phyloP scores from a whole-genome alignment of 352 stramenopile species.

The Pythium periplocum region DNA sequence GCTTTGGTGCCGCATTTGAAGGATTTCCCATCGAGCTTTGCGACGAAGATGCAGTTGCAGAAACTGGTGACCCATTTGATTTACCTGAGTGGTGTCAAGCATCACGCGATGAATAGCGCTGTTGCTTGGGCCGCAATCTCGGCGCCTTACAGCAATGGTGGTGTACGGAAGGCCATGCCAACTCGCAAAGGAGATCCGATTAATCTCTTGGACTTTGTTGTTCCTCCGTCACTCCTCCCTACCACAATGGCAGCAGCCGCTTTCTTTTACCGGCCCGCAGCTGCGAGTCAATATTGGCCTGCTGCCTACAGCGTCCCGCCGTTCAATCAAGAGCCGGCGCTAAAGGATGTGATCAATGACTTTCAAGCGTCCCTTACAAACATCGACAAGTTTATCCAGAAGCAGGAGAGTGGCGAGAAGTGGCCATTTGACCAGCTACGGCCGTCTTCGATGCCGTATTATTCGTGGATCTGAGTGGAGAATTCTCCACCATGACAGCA shows the following conservation, averaged over 20 bases:
- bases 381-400: slow-evolving; percentile 2
- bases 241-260: background rate
- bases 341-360: background rate
- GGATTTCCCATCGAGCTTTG: slow-evolving; percentile 22
- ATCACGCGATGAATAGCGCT: slow-evolving; percentile 51
- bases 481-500: no score
- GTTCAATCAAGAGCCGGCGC: background rate
- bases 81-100: slow-evolving; percentile 36
- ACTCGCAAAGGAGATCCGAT: slow-evolving; percentile 4
- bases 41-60: slow-evolving; percentile 1
- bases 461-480: background rate
- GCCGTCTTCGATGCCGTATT: background rate
- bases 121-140: slow-evolving; percentile 31
- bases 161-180: slow-evolving; percentile 18
- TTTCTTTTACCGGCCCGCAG: slow-evolving; percentile 6
- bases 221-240: background rate
- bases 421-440: slow-evolving; percentile 1
- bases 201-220: slow-evolving; percentile 2
- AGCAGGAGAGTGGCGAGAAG: background rate
- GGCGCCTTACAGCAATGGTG: slow-evolving; percentile 7
- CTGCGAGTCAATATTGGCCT: slow-evolving; percentile 3
- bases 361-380: background rate
- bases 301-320: slow-evolving; percentile 4
- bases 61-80: slow-evolving; percentile 26
- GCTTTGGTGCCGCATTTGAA: slow-evolving; percentile 23